Percentiles rank a stretch among this genome's conserved stretches.
Evolutionary conservation across 495 filamentous ascomycete genomes (phyloP).

Genomic region (Podospora pseudoanserina): DNA sequence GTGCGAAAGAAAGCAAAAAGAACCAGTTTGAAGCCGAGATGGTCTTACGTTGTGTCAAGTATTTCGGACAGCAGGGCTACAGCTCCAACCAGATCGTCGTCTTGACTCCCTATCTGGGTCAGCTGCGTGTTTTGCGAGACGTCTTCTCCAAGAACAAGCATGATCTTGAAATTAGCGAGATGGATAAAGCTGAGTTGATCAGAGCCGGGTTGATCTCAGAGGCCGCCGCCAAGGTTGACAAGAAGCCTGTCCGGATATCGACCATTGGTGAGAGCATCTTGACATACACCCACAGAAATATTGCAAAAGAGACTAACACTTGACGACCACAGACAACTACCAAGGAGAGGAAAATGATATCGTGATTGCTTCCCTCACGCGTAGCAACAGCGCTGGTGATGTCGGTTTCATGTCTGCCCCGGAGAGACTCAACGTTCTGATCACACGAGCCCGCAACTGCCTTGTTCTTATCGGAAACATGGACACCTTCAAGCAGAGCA

Average conservation of each 20-base stretch:
- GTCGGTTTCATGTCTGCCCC: constrained; percentile 73
- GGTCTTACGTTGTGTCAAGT: constrained; percentile 62
- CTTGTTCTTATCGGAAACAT: constrained; percentile 72
- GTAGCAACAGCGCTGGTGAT: constrained; percentile 60
- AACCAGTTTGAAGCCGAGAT: constrained; percentile 69
- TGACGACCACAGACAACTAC: constrained; percentile 58
- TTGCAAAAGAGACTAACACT: not conserved
- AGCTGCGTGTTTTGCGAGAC: constrained; percentile 57
- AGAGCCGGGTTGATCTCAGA: constrained; percentile 58
- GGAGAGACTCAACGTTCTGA: constrained; percentile 67
- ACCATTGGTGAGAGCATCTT: constrained; percentile 54
- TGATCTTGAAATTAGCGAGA: constrained; percentile 61
- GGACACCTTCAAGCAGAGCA: constrained; percentile 60
- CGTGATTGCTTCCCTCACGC: constrained; percentile 62
- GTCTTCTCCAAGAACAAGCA: constrained; percentile 48
- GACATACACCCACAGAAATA: not conserved
- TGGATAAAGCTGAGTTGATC: constrained; percentile 67
- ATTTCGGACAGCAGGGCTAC: constrained; percentile 76
- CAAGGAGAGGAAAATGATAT: constrained; percentile 80
- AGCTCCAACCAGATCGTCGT: constrained; percentile 62
- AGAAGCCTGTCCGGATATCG: constrained; percentile 55
- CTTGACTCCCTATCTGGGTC: constrained; percentile 71
- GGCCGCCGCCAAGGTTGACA: constrained; percentile 49
- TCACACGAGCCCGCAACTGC: constrained; percentile 64
- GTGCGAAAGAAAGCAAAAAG: constrained; percentile 50